Evolutionary conservation across 2,329 filamentous ascomycete species (phyloP), one percentile per base, ranked within the genome.

Genomic region (Incumbomyces delicatus): DNA sequence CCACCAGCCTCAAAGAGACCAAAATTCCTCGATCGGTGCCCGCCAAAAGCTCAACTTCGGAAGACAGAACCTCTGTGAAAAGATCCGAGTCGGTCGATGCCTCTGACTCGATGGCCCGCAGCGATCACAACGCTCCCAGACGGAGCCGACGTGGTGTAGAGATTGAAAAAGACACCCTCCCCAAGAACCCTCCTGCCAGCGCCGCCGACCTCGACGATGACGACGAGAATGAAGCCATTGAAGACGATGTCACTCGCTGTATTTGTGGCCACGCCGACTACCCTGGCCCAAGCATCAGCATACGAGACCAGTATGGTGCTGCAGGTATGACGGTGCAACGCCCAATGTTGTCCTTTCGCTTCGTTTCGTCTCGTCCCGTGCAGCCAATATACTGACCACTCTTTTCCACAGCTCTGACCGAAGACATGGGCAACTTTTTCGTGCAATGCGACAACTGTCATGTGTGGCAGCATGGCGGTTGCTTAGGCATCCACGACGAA

Each of bases 391-490:
- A 49, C 73, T 77, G 49, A 72, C 73, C 60, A 72, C 79, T 58
- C 64, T 72, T 53, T 73, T 39, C 13, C 12, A 18, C 50, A 73
- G 76, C 50, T 60, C 71, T 53, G 73, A 87, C 53, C 79, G 88
- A 95, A 60, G 90, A 96, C 55, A 76, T 90, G 55, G 92, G 90
- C 37, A 90, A 89, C 44, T 84, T 96, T 67, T 98, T 95, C 67
- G 89, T 98, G 56, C 90, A 96, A 71, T 98, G 92, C 76, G 92
- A 96, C 68, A 75, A 86, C 54, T 98, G 92, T 73, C 94, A 94
- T 64, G 92, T 96, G 53, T 98, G 63, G 92, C 92, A 98, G 65
- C 92, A 98, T 64, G 92, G 92, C 59, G 90, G 89, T 50, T 98
- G 92, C 62, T 90, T 98, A 50, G 90, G 92, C 50, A 95, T 98